phyloP scores from a whole-genome alignment of 1,284 basidiomycete genomes.

The Pseudozyma flocculosa region DNA sequence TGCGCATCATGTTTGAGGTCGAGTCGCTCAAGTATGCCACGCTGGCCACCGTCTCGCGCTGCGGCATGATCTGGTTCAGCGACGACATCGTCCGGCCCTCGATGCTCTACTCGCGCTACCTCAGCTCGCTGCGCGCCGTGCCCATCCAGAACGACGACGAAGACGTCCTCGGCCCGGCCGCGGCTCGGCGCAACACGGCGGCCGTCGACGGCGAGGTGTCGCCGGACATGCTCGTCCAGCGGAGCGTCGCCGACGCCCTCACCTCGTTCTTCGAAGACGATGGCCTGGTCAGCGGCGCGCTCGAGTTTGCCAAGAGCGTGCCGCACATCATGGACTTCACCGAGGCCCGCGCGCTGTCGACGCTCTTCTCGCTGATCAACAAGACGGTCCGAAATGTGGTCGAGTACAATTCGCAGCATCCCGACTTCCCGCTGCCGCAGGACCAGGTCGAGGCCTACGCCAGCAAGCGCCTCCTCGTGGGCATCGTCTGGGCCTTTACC shows the following conservation, averaged over 20 bases:
- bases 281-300: constrained; percentile 75
- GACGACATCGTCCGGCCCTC: constrained; percentile 86
- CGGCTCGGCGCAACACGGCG: constrained; percentile 66
- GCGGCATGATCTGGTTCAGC: constrained; percentile 99
- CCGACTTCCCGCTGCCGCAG: constrained; percentile 83
- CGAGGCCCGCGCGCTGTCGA: constrained; percentile 82
- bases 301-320: constrained; percentile 75
- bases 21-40: constrained; percentile 97
- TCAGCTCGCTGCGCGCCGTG: constrained; percentile 72
- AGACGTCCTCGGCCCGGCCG: constrained; percentile 59
- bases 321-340: constrained; percentile 99
- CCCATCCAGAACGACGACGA: constrained; percentile 91
- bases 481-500: constrained; percentile 95
- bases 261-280: constrained; percentile 66
- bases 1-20: constrained; percentile 99
- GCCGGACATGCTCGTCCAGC: constrained; percentile 71
- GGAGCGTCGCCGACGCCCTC: constrained; percentile 67
- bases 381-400: constrained; percentile 90
- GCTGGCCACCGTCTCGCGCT: constrained; percentile 96
- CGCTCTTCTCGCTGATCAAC: constrained; percentile 94
- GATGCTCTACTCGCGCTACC: constrained; percentile 90
- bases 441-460: constrained; percentile 89
- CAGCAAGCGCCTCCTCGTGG: constrained; percentile 83
- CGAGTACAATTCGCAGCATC: constrained; percentile 91
- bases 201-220: constrained; percentile 60